Evolutionary conservation across 257 asterid species (phyloP), one percentile per base, ranked within the genome.

Genomic region (Ballota nigra): DNA sequence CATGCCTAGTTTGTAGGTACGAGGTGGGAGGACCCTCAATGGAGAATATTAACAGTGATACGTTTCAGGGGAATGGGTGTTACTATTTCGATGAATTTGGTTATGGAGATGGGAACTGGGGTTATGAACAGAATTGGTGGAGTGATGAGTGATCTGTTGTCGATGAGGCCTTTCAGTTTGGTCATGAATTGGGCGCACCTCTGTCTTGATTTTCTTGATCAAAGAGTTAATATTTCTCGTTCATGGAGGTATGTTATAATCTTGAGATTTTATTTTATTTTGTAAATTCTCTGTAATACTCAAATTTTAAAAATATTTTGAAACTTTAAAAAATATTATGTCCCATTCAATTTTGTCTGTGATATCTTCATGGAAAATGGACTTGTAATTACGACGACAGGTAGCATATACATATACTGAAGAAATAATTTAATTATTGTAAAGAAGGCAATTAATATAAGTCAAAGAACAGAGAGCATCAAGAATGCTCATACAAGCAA

Each of bases 1-100:
- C 96, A 0, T 95, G 99, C 41, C 99, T 98, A 0, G 96, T 95
- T 34, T 95, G 99, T 56, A 83, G 99, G 15, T 71, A 69, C 19
- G 86, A 81, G 83, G 80, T 95, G 22, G 77, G 29, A 40, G 86
- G 89, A 18, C 74, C 71, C 7, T 69, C 76, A n/a, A n/a, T n/a
- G n/a, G n/a, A n/a, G n/a, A n/a, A n/a, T n/a, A n/a, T n/a, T n/a
- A n/a, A n/a, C n/a, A n/a, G n/a, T 47, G 55, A 47, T 47, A 47
- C 55, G 0, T 6, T n/a, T 6, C 55, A 16, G 16, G 55, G 10
- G 10, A 1, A 5, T 47, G 22, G 9, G 6, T 10, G 68, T 6
- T 76, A 69, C 7, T 34, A 33, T 74, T 53, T 19, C 33, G 78
- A 69, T 6, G 76, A 49, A 49, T 75, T 79, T 28, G 29, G 22